These are phyloP conservation scores for Climacium dendroides DNA, from an alignment of 225 moss, liverwort and hornwort genomes.

Conservation along the genomic window DNA sequence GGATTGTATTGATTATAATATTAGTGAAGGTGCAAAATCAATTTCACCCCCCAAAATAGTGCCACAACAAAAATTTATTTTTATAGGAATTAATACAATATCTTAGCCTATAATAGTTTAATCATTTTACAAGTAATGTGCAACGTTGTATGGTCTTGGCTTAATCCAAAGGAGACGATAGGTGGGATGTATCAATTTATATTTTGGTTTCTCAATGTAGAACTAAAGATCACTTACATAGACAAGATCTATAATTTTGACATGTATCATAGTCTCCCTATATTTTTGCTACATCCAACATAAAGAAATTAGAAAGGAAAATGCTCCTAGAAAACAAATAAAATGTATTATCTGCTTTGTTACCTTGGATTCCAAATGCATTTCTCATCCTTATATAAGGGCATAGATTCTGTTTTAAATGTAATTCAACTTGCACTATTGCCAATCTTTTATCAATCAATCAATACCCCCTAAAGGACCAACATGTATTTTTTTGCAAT, in stretches of 20 bases:
- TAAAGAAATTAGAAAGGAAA: background rate
- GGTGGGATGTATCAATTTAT: no score
- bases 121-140: background rate
- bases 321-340: background rate
- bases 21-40: background rate
- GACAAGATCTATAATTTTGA: background rate
- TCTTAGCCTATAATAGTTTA: background rate
- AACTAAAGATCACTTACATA: background rate
- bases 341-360: background rate
- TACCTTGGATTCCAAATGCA: no score
- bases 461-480: no score
- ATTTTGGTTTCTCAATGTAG: no score
- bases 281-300: fast-evolving
- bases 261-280: fast-evolving
- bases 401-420: no score
- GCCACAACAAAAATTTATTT: background rate
- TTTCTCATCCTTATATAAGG: no score
- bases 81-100: fast-evolving
- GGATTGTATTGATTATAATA: background rate
- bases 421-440: no score
- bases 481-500: no score
- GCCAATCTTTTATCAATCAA: no score
- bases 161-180: no score
- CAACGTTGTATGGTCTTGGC: no score
- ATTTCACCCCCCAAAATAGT: background rate